These are phyloP conservation scores for Ganoderma sinense DNA, from an alignment of 1,284 basidiomycete genomes.

Conservation along the genomic window DNA sequence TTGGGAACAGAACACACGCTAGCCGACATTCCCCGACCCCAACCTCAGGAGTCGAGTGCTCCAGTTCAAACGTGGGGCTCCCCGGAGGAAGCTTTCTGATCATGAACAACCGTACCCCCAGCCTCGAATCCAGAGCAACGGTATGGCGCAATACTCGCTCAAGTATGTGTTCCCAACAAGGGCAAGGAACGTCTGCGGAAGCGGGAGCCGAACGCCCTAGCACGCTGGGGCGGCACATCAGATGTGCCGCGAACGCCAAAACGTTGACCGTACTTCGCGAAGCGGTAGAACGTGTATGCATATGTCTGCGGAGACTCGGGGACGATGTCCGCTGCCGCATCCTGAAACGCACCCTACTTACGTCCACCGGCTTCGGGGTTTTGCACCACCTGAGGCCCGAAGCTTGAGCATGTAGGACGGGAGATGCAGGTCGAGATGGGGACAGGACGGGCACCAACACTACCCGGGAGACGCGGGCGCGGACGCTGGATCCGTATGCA, in stretches of 20 bases:
- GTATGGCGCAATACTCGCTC: no score
- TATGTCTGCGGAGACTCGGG: no score
- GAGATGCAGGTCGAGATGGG: neutral
- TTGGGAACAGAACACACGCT: neutral
- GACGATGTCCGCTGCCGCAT: no score
- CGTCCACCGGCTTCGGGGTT: neutral
- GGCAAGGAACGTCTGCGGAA: neutral
- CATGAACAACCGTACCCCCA: neutral
- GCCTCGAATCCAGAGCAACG: neutral
- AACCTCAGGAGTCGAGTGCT: no score
- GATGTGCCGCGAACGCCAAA: constrained; percentile 1
- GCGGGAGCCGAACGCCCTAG: neutral
- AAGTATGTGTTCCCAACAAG: no score
- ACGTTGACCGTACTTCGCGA: neutral
- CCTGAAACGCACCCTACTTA: neutral
- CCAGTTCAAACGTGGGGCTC: neutral
- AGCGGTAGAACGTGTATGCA: neutral
- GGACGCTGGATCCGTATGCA: neutral
- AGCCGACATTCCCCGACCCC: neutral
- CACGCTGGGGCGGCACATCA: neutral
- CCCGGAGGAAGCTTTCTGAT: neutral
- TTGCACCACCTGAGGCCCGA: neutral
- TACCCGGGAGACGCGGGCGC: neutral
- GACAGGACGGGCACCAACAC: neutral
- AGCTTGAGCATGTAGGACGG: no score